Conservation (phyloP, 2,329 filamentous ascomycete genomes). For the Exophiala mesophila region DNA sequence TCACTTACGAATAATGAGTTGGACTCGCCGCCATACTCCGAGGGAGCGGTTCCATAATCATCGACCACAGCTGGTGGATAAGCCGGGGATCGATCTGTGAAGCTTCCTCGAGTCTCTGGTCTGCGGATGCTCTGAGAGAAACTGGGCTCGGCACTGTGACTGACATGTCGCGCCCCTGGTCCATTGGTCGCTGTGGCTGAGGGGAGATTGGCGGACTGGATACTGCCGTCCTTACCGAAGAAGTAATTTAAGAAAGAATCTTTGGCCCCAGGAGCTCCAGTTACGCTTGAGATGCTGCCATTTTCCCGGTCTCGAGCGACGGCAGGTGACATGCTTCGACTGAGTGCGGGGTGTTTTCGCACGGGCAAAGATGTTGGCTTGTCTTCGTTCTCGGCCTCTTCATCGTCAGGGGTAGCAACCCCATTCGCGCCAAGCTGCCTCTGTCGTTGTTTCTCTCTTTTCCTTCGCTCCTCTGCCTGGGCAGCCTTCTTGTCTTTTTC, state of each 20-base stretch:
- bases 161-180: slow-evolving; percentile 60
- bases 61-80: slow-evolving; percentile 44
- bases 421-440: slow-evolving; percentile 82
- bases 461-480: slow-evolving; percentile 77
- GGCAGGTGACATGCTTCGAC: slow-evolving; percentile 77
- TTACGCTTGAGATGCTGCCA: slow-evolving; percentile 58
- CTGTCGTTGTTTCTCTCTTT: slow-evolving; percentile 72
- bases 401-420: slow-evolving; percentile 60
- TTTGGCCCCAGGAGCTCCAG: slow-evolving; percentile 57
- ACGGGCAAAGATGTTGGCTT: slow-evolving; percentile 50
- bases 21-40: slow-evolving; percentile 41
- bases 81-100: slow-evolving; percentile 32
- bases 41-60: slow-evolving; percentile 32
- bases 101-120: slow-evolving; percentile 42
- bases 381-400: slow-evolving; percentile 61
- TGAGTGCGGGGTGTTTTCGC: slow-evolving; percentile 57
- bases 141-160: slow-evolving; percentile 71
- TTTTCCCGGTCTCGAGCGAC: slow-evolving; percentile 60
- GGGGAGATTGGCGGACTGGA: slow-evolving; percentile 41
- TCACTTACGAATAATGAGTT: slow-evolving; percentile 46
- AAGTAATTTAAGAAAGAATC: slow-evolving; percentile 99
- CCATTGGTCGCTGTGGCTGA: slow-evolving; percentile 36
- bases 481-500: slow-evolving; percentile 82
- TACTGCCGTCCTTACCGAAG: slow-evolving; percentile 85
- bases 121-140: slow-evolving; percentile 78